phyloP scores from a whole-genome alignment of 768 basidiomycete genomes.

The Pisolithus marmoratus region DNA sequence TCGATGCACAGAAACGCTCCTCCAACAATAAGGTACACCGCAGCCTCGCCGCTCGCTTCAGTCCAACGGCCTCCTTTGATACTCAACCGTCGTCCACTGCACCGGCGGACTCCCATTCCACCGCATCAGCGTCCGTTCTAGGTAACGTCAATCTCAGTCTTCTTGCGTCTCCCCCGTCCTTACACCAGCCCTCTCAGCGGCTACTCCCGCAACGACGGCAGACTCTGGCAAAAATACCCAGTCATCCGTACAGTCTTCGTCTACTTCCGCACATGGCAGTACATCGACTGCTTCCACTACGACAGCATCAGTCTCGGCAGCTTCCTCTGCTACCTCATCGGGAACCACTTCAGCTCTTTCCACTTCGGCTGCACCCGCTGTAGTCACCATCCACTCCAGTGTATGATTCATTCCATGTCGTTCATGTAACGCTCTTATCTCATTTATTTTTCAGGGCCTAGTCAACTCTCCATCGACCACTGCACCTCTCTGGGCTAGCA shows the following conservation, averaged over 20 bases:
- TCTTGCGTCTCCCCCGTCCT: too few relatives aligned
- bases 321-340: conserved; percentile 11
- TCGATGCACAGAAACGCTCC: conserved; percentile 11
- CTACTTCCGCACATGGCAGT: not conserved
- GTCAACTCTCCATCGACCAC: not conserved
- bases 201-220: too few relatives aligned
- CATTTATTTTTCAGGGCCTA: not conserved
- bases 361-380: conserved; percentile 4
- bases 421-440: not conserved
- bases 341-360: conserved; percentile 5
- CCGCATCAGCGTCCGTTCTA: conserved; percentile 5
- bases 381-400: conserved; percentile 1
- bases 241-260: too few relatives aligned
- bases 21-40: conserved; percentile 5
- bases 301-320: not conserved
- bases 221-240: too few relatives aligned
- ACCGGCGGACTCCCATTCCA: conserved; percentile 3
- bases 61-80: not conserved
- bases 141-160: too few relatives aligned
- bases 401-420: not conserved
- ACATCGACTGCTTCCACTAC: conserved; percentile 1
- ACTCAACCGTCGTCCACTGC: not conserved
- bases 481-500: not conserved
- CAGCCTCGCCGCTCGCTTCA: conserved; percentile 8
- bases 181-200: too few relatives aligned